phyloP scores from a whole-genome alignment of 768 basidiomycete species.

The Baorangia bicolor region DNA sequence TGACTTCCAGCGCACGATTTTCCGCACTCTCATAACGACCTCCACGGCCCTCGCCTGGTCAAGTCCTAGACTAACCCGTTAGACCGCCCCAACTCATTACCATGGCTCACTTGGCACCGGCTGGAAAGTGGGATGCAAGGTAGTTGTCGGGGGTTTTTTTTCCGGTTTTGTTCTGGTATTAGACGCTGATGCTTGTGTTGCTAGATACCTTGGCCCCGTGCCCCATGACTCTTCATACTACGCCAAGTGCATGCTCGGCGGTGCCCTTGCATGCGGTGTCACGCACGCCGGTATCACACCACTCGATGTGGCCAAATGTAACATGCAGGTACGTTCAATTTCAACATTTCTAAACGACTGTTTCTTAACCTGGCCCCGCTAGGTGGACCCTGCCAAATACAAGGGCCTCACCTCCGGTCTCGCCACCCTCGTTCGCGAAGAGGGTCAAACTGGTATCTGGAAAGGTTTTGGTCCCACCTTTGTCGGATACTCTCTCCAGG shows the following conservation, averaged over 20 bases:
- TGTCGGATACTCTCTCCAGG: slow-evolving; percentile 92
- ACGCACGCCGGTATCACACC: slow-evolving; percentile 89
- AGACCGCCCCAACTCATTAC: slow-evolving; percentile 33
- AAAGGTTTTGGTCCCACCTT: slow-evolving; percentile 94
- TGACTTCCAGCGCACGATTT: not conserved
- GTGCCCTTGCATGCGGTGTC: slow-evolving; percentile 81
- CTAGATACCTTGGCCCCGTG: slow-evolving; percentile 68
- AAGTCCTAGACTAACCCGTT: slow-evolving; percentile 24
- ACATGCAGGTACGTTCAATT: slow-evolving; percentile 70
- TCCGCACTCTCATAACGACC: slow-evolving; percentile 22
- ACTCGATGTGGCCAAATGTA: slow-evolving; percentile 86
- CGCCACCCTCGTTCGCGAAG: slow-evolving; percentile 68
- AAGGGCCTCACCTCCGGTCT: slow-evolving; percentile 62
- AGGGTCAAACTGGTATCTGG: slow-evolving; percentile 85
- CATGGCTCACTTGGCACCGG: slow-evolving; percentile 51
- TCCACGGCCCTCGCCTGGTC: slow-evolving; percentile 16
- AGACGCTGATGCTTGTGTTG: slow-evolving; percentile 3
- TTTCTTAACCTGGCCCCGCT: not conserved
- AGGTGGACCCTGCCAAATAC: slow-evolving; percentile 81
- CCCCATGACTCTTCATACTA: slow-evolving; percentile 78
- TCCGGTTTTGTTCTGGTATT: not conserved
- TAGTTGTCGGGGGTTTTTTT: slow-evolving; percentile 28
- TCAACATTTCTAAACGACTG: too few species aligned
- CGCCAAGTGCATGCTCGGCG: slow-evolving; percentile 84
- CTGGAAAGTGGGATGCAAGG: slow-evolving; percentile 78